Conservation (phyloP, 1,139 yeast genomes). For the Suhomyces anneliseae region DNA sequence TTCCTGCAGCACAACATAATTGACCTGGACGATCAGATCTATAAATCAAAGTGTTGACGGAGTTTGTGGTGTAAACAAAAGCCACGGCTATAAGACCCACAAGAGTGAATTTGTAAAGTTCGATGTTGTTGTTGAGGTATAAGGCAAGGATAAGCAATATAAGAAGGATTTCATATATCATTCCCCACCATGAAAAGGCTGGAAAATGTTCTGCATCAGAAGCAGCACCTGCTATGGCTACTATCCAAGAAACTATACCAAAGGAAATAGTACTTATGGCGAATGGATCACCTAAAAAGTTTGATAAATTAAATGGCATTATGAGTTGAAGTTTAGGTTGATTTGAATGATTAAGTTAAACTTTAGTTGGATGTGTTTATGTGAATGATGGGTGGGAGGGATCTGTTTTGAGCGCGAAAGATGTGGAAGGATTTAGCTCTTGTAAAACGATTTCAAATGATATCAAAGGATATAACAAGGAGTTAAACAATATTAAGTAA, state of each 20-base stretch:
- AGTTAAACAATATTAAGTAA: neutral
- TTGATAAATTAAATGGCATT: constrained; percentile 48
- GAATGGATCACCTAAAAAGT: constrained; percentile 67
- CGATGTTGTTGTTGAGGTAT: constrained; percentile 67
- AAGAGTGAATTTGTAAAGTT: constrained; percentile 66
- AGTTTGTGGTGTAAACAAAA: constrained; percentile 78
- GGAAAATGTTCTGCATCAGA: constrained; percentile 58
- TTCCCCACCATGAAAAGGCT: constrained; percentile 94
- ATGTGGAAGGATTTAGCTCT: too few species aligned
- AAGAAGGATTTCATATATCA: constrained; percentile 74
- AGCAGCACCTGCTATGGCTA: constrained; percentile 84
- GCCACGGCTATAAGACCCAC: constrained; percentile 63
- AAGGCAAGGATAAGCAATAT: constrained; percentile 56
- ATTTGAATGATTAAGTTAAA: neutral
- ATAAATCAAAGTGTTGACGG: constrained; percentile 79
- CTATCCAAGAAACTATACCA: constrained; percentile 72
- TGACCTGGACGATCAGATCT: constrained; percentile 54
- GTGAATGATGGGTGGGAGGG: too few species aligned
- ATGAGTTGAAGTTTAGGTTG: neutral
- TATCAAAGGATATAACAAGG: neutral
- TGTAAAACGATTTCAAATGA: too few species aligned
- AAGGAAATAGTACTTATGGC: constrained; percentile 66
- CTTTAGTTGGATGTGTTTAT: neutral
- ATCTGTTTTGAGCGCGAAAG: too few species aligned
- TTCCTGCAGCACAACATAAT: constrained; percentile 93